Evolutionary conservation across 768 basidiomycete species (phyloP), one percentile per base, ranked within the genome.

Genomic region (Fibroporia radiculosa): DNA sequence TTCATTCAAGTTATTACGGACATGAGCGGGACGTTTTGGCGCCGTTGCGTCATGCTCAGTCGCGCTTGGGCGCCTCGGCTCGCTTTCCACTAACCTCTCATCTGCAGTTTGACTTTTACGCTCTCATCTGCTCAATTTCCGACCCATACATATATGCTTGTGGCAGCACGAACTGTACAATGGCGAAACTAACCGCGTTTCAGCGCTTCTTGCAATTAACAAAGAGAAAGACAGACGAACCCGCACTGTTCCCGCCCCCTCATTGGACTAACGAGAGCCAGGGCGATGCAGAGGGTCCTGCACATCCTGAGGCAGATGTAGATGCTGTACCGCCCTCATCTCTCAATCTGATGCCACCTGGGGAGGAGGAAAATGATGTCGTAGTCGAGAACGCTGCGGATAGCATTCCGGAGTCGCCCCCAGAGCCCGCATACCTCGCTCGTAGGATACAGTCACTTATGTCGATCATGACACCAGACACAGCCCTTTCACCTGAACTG

Each of bases 381-480:
- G 33, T 31, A 38, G 37, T 33, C 28, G 40, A 44, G 18, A 40
- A 39, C 24, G 20, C 19, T n/a, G n/a, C n/a, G 14, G 38, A 42
- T 32, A 20, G 42, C 25, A 53, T 62, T 22, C n/a, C 31, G 20
- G 26, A 22, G 34, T n/a, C 29, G 3, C 51, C 58, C 16, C 60
- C 68, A 2, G 73, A 72, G 44, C 63, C 75, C 0, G 56, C 58
- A 25, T 67, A 68, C 1, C 66, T 83, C 16, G 75, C 76, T 4
- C 65, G 67, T 42, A 71, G 61, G 45, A 73, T 82, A 33, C 79
- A 78, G 53, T 61, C 65, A 10, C 57, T 81, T n/a, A 62, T 81
- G 29, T 60, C 71, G 40, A 58, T 68, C 2, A 57, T 77, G 1
- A 74, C 73, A 29, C 65, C 55, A 27, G 52, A 56, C 23, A 29